Percentiles rank a stretch among this genome's conserved stretches.
Conservation (phyloP, 495 filamentous ascomycete genomes). For the Hypoxylon fuscum region DNA sequence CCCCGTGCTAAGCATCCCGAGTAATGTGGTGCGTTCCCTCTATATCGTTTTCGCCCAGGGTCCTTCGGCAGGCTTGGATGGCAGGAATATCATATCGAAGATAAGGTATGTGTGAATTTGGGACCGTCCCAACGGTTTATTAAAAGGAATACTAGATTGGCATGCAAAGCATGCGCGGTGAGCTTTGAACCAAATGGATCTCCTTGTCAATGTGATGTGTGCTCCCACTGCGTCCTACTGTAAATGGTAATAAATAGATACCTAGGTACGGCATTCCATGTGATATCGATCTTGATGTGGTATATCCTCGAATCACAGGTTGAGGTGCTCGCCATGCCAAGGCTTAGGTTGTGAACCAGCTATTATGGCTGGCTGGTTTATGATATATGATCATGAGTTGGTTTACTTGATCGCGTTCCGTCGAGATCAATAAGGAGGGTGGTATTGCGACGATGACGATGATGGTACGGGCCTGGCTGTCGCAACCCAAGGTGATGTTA, state of each 20-base stretch:
- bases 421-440: constrained; percentile 19
- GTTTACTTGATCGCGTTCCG: background rate
- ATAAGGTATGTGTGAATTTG: background rate
- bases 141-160: background rate
- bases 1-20: too few species aligned
- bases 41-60: too few species aligned
- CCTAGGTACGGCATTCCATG: background rate
- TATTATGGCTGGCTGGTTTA: background rate
- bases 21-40: too few species aligned
- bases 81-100: background rate
- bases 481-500: constrained; percentile 29
- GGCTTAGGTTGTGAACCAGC: background rate
- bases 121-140: background rate
- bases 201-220: constrained; percentile 1
- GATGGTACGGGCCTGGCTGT: constrained; percentile 14
- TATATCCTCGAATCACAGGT: background rate
- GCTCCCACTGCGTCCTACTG: background rate
- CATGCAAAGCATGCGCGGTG: constrained; percentile 2
- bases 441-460: constrained; percentile 24
- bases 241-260: background rate
- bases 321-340: background rate
- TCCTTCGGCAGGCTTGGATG: background rate
- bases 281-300: background rate
- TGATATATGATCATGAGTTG: too few species aligned
- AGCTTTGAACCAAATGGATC: constrained; percentile 4